Evolutionary conservation across 2,329 filamentous ascomycete genomes (phyloP), one percentile per base, ranked within the genome.

Genomic region (Beauveria bassiana): DNA sequence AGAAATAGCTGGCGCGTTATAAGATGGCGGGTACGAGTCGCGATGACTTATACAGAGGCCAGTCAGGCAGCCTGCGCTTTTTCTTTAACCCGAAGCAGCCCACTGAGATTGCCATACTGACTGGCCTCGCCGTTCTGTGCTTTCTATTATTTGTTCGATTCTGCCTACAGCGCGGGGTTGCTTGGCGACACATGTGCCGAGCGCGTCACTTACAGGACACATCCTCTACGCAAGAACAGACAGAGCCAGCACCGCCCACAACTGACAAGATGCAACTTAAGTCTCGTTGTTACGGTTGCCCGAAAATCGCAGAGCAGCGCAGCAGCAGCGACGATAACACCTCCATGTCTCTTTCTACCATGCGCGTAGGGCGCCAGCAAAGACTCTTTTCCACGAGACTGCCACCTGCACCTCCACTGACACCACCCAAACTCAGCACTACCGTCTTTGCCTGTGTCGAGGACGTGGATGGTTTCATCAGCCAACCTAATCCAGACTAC

Each of bases 401-500:
- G 60, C 77, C 76, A 57, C 79, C 75, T 55, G 77, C 80, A 50
- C 77, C 77, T 61, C 80, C 81, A 61, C 69, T 82, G 67, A 83
- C 78, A 49, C 77, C 80, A 12, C 78, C 80, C 8, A 74, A 75
- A 62, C 69, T 78, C 57, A 77, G 76, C 61, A 70, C 73, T 54
- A 71, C 71, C 47, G 68, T 75, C 60, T 80, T 78, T 65, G 73
- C 74, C 14, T 76, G 81, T 62, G 71, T 81, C 42, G 73, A 76
- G 53, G 73, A 73, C 45, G 64, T 77, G 10, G 76, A 75, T 51
- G 67, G 68, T 49, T 76, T 79, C 65, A 78, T 82, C 62, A 74
- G 79, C 64, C 79, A 81, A 64, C 76, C 78, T 2, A 80, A 81
- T 64, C 79, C 79, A 0, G 79, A 81, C 64, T 81, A 81, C 70